Conservation (phyloP, 1,139 yeast species). For the Scheffersomyces cryptocercus region DNA sequence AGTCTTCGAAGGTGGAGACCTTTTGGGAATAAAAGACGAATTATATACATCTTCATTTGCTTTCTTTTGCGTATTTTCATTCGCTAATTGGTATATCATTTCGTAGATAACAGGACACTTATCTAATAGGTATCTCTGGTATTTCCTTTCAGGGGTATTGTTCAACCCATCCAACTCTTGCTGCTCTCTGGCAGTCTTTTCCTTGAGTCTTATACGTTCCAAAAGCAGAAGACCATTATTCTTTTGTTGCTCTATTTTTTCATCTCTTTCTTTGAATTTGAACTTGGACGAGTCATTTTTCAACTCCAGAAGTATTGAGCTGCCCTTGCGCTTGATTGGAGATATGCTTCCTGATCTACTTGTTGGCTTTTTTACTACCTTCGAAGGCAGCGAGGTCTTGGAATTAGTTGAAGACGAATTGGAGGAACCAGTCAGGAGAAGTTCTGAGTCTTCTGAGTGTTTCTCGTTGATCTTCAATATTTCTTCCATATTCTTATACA, state of each 20-base stretch:
- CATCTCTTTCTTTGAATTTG: slow-evolving; percentile 28
- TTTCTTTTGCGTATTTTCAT: slow-evolving; percentile 6
- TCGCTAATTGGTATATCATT: slow-evolving; percentile 32
- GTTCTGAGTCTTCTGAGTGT: background rate
- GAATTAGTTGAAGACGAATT: background rate
- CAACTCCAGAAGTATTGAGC: slow-evolving; percentile 11
- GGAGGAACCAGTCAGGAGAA: background rate
- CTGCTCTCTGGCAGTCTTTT: slow-evolving; percentile 10
- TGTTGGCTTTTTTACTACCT: slow-evolving; percentile 18
- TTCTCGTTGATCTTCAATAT: slow-evolving; percentile 3
- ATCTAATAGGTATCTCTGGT: slow-evolving; percentile 38
- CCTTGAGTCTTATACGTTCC: slow-evolving; percentile 30
- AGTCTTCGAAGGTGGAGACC: slow-evolving; percentile 10
- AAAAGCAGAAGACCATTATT: slow-evolving; percentile 38
- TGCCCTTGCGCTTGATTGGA: slow-evolving; percentile 9
- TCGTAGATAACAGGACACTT: slow-evolving; percentile 43
- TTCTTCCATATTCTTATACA: slow-evolving; percentile 2
- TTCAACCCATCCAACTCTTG: slow-evolving; percentile 1
- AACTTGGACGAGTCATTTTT: slow-evolving; percentile 36
- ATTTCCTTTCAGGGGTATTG: slow-evolving; percentile 33
- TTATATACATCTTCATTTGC: background rate
- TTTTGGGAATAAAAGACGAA: background rate
- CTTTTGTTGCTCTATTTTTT: slow-evolving; percentile 17
- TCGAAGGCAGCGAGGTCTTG: slow-evolving; percentile 17
- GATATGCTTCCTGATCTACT: slow-evolving; percentile 7